Evolutionary conservation across 495 filamentous ascomycete genomes (phyloP), one percentile per base, ranked within the genome.

Genomic region (Parachaetomium inaequale): DNA sequence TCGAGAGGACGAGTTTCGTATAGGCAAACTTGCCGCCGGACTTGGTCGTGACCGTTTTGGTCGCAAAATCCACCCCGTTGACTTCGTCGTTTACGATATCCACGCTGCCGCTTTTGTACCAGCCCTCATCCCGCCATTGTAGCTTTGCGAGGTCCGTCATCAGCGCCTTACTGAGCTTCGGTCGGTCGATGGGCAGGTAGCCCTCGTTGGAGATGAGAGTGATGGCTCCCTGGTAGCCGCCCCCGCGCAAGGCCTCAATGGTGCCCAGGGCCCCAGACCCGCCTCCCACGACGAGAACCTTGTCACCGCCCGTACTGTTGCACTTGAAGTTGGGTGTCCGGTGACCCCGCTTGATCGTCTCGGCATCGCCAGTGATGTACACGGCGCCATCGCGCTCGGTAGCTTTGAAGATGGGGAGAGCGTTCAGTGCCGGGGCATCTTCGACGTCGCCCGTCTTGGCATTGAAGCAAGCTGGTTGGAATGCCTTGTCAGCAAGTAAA

Each of bases 121-220:
- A 96, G 25, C 86, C 86, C 32, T 77, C 72, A 10, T 88, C 82
- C 31, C 92, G 81, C 82, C 85, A 88, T 56, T 87, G 84, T 43
- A 96, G 75, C 76, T 96, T 96, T 19, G 82, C 75, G 2, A 81
- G 72, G 68, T 98, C 93, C n/a, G 90, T 80, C 63, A 98, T 86
- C 14, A 98, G 78, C 1, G 94, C 92, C 75, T 98, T 98, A 59
- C 91, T 96, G 53, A 98, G 85, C 81, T 98, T 98, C 6, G 94
- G 90, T 15, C 94, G 85, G 79, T 98, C 94, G 71, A 96, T 92
- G 47, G 91, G 90, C 23, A 86, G 79, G 71, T 93, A 87, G 3
- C 88, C 87, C 72, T 98, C 94, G 62, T 79, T 84, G n/a, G 89
- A 85, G 64, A 98, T 85, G 66, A 96, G 77, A 10, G 92, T 94